phyloP scores from a whole-genome alignment of 83 land plant genomes.

The Diphasiastrum complanatum region DNA sequence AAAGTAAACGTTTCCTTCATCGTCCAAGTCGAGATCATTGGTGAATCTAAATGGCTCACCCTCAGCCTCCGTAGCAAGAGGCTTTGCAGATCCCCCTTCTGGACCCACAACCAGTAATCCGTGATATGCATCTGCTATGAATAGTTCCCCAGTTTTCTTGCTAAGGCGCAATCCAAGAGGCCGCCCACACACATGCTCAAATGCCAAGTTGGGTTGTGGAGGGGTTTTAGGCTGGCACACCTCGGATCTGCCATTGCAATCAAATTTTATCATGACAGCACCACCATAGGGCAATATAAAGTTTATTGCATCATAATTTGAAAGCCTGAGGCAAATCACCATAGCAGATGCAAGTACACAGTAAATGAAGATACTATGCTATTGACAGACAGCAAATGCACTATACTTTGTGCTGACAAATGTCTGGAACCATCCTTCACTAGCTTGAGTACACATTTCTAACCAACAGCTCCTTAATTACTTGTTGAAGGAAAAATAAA shows the following conservation, averaged over 20 bases:
- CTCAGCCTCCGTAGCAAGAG: conserved; percentile 40
- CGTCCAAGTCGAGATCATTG: conserved; percentile 71
- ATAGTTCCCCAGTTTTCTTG: conserved; percentile 64
- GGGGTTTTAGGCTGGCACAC: conserved; percentile 28
- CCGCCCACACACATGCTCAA: conserved; percentile 78
- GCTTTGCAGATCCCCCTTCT: conserved; percentile 55
- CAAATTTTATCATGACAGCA: no score
- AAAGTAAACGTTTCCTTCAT: conserved; percentile 57
- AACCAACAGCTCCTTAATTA: no score
- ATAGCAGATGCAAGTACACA: no score
- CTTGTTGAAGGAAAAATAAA: no score
- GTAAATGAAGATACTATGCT: no score
- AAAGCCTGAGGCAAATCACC: no score
- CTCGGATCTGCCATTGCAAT: conserved; percentile 28
- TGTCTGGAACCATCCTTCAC: no score
- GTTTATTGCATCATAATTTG: no score
- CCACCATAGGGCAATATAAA: no score
- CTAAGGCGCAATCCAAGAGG: conserved; percentile 71
- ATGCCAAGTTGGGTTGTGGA: conserved; percentile 27
- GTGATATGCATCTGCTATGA: conserved; percentile 82
- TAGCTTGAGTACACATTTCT: no score
- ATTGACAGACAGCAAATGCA: no score
- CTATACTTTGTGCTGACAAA: no score
- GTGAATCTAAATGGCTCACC: conserved; percentile 52
- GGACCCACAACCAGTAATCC: conserved; percentile 61